Evolutionary conservation across 2,329 filamentous ascomycete species (phyloP).

Genomic region (Trichoderma breve): DNA sequence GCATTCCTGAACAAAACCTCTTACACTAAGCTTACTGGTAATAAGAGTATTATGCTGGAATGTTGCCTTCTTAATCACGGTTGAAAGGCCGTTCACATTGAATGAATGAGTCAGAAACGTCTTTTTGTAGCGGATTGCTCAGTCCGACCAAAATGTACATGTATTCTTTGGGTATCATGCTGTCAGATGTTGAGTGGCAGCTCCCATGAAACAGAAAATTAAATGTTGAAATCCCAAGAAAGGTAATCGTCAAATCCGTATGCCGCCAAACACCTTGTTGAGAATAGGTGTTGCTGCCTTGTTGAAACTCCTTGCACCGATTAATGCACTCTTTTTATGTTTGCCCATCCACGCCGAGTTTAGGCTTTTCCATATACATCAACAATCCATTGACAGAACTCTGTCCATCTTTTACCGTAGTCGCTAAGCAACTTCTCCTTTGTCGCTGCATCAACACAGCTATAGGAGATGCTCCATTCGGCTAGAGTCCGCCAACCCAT

Average conservation of each 20-base stretch:
- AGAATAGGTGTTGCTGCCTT: not conserved
- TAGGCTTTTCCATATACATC: not conserved
- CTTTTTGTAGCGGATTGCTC: not conserved
- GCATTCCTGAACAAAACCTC: no score
- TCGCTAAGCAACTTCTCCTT: not conserved
- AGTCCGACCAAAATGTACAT: not conserved
- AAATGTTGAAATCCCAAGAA: not conserved
- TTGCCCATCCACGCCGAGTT: no score
- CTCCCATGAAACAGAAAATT: not conserved
- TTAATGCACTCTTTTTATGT: not conserved
- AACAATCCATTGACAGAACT: conserved; percentile 10
- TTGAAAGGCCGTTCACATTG: not conserved
- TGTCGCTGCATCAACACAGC: not conserved
- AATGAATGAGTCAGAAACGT: not conserved
- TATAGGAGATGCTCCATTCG: conserved; percentile 4
- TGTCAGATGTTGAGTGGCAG: not conserved
- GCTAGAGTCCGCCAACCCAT: conserved; percentile 5
- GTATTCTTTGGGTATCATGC: not conserved
- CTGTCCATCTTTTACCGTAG: not conserved
- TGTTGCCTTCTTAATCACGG: no score
- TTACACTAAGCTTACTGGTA: no score
- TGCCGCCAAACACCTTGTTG: not conserved
- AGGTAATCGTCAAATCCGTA: not conserved
- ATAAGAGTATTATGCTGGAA: no score
- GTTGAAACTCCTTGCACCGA: conserved; percentile 3